A percentile compares a stretch with the other conserved stretches of the same genome.
Evolutionary conservation across 1,139 yeast species (phyloP).

Genomic region (Meyerozyma guilliermondii): DNA sequence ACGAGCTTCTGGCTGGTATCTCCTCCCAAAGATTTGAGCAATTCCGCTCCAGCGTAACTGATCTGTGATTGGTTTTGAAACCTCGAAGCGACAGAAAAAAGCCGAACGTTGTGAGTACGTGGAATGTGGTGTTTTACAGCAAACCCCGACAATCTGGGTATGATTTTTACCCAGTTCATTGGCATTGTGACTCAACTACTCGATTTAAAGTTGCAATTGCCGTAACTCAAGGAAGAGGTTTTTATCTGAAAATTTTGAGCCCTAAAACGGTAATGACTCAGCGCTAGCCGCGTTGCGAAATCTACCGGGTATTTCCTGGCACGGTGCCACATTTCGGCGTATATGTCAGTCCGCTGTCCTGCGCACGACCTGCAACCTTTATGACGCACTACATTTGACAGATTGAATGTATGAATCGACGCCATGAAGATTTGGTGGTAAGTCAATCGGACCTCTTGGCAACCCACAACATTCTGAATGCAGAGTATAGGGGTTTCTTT

Average conservation of each 20-base stretch:
- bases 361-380: background rate
- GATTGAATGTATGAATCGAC: background rate
- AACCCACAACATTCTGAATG: conserved; percentile 56
- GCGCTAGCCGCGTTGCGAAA: conserved; percentile 17
- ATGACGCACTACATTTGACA: background rate
- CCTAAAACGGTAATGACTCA: conserved; percentile 17
- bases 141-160: background rate
- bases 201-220: conserved; percentile 1
- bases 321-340: background rate
- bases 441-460: conserved; percentile 74
- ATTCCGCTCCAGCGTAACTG: conserved; percentile 51
- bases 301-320: conserved; percentile 4
- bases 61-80: conserved; percentile 5
- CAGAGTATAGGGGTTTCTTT: conserved; percentile 81
- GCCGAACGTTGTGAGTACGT: conserved; percentile 5
- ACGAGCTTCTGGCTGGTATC: conserved; percentile 56
- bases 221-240: background rate
- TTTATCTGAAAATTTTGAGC: conserved; percentile 5
- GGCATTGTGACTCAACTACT: background rate
- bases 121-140: background rate
- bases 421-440: conserved; percentile 51
- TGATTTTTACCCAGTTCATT: background rate
- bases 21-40: conserved; percentile 40
- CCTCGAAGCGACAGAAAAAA: background rate
- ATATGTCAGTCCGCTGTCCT: background rate